Evolutionary conservation across 352 stramenopile genomes (phyloP), one percentile per base, ranked within the genome.

Genomic region (Globisporangium spinosum): DNA sequence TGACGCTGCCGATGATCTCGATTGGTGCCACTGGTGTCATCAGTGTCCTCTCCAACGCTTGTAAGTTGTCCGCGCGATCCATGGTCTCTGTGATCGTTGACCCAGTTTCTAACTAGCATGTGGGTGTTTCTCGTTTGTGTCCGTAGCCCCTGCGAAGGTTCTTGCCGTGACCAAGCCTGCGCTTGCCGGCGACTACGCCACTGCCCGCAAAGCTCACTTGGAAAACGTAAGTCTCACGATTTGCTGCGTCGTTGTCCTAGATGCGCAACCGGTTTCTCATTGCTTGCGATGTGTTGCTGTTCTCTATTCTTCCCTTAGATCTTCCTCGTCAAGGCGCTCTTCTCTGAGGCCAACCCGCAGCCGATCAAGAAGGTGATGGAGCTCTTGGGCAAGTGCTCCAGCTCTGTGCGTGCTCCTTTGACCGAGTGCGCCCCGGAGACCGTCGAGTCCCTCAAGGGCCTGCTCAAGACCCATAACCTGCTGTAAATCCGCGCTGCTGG

Each of bases 281-380:
- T 32, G 29, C 29, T 32, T 32, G 29, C 29, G 7, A 47, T 35
- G 15, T 25, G 2, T 62, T 38, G 13, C 15, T 53, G 22, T 10
- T 38, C 10, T 15, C 6, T 17, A 35, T 34, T 5, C 27, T 38
- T 47, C 23, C 7, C 25, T 8, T 64, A 95, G 89, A 89, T 97
- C 74, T 91, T 91, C 69, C 72, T 97, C 49, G 89, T 97, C 71
- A 97, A 97, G 80, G 81, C 85, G 29, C 87, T 97, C 32, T 97
- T 97, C 74, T 89, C 86, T 40, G 90, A 97, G 65, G 90, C 90
- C 55, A 97, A 97, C 77, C 91, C 91, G 65, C 90, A 97, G 77
- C 91, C 91, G n/a, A 77, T 95, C 63, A 97, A 97, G 79, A 93
- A 96, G 71, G 77, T 90, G 45, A 84, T 97, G 74, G 82, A 95